Conservation (phyloP, 2,329 filamentous ascomycete species). For the Lizonia empirigonia region DNA sequence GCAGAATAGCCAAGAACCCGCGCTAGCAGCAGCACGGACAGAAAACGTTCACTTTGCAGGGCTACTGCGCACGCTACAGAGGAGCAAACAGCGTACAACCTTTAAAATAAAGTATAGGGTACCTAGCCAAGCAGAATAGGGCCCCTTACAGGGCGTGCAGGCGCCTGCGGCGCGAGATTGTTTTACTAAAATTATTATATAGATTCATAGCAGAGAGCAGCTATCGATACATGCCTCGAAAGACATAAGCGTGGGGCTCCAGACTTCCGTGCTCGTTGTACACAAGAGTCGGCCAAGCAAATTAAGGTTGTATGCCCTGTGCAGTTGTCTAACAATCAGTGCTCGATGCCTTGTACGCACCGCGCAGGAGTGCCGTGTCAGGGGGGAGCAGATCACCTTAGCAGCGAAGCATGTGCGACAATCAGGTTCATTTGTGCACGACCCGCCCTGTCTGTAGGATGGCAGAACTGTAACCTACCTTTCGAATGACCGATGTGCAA, state of each 20-base stretch:
- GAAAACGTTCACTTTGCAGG: too few relatives aligned
- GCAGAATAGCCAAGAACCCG: too few relatives aligned
- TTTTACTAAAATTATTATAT: too few relatives aligned
- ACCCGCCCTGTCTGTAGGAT: constrained; percentile 4
- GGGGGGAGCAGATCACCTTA: constrained; percentile 28
- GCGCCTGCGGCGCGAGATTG: too few relatives aligned
- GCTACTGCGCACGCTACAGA: too few relatives aligned
- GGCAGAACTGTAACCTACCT: not conserved
- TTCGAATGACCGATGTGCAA: not conserved
- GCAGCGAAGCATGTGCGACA: constrained; percentile 21
- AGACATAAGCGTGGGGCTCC: not conserved
- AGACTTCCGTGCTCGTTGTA: constrained; percentile 20
- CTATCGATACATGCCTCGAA: not conserved
- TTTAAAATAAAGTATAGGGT: too few relatives aligned
- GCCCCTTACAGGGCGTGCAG: too few relatives aligned
- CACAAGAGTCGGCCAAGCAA: constrained; percentile 17
- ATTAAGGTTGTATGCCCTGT: constrained; percentile 2
- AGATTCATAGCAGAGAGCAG: too few relatives aligned
- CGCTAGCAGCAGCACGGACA: too few relatives aligned
- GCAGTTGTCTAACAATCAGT: constrained; percentile 6
- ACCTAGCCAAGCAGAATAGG: too few relatives aligned
- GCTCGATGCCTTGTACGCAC: constrained; percentile 1
- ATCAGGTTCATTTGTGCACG: constrained; percentile 15
- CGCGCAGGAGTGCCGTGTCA: constrained; percentile 25
- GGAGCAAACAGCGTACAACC: too few relatives aligned